phyloP scores from a whole-genome alignment of 2,329 filamentous ascomycete species.

The Fusarium pilosicola region DNA sequence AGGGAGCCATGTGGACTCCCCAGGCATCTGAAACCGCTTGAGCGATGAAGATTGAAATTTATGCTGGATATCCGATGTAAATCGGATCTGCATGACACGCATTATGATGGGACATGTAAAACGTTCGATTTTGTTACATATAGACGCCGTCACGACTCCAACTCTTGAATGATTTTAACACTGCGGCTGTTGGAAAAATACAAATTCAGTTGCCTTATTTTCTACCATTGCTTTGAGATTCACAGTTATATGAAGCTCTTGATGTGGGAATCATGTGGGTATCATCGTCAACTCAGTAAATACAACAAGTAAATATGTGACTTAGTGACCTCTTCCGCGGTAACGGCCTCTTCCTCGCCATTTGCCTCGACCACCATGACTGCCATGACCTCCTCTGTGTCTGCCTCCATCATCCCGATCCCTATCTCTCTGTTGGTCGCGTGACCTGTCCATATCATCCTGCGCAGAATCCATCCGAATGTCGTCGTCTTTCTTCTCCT shows the following conservation, averaged over 20 bases:
- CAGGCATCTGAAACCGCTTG: slow-evolving; percentile 40
- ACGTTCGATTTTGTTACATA: slow-evolving; percentile 39
- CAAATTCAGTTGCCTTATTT: slow-evolving; percentile 17
- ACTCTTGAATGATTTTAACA: slow-evolving; percentile 31
- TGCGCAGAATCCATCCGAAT: slow-evolving; percentile 47
- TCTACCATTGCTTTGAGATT: neutral
- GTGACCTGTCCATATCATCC: slow-evolving; percentile 51
- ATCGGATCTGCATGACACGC: slow-evolving; percentile 27
- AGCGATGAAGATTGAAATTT: slow-evolving; percentile 16
- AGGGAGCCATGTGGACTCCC: slow-evolving; percentile 58
- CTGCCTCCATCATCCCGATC: slow-evolving; percentile 45
- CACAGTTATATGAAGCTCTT: neutral
- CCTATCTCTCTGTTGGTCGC: slow-evolving; percentile 49
- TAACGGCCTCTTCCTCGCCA: slow-evolving; percentile 53
- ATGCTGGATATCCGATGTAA: slow-evolving; percentile 21
- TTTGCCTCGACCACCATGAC: slow-evolving; percentile 48
- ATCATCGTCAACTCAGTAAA: slow-evolving; percentile 28
- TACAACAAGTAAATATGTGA: neutral
- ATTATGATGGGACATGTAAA: slow-evolving; percentile 42
- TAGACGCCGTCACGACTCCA: slow-evolving; percentile 48
- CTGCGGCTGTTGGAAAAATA: slow-evolving; percentile 7
- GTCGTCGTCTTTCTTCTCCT: slow-evolving; percentile 68
- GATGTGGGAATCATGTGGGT: slow-evolving; percentile 15
- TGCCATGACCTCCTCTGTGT: slow-evolving; percentile 46
- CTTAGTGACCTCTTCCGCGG: slow-evolving; percentile 49